Base-by-base conservation (phyloP, 31 red algal genomes). In the Porphyra umbilicalis region DNA sequence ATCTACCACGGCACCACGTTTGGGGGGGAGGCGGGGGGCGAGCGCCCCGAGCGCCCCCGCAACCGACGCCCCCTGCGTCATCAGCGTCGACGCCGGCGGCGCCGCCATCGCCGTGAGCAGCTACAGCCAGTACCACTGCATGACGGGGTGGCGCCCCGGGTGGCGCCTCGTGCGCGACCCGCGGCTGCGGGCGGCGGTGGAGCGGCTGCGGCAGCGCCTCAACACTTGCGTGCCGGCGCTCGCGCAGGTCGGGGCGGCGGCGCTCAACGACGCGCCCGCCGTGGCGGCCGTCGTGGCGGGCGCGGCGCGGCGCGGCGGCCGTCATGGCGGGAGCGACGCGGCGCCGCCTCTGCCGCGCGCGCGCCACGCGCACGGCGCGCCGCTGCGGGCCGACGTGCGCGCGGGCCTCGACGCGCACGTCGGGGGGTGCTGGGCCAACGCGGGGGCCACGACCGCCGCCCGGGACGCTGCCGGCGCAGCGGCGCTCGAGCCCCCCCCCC, bases 1-100 rank as follows among this genome's bases (percentile, higher is more conserved):
- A 88, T 88, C 76, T 93, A 93, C 75, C 90, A 93, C 67, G 85
- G 90, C 32, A 88, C 88, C 32, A 39, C 81, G 25, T 81, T 35
- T 46, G 80, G 77, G 6, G 40, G 39, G 16, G 33, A 76, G 13
- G 39, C 20, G 2, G 37, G 79, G 4, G 77, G 76, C 14, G 86
- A 29, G 31, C 75, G 34, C 42, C n/a, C n/a, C n/a, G n/a, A n/a
- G n/a, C n/a, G n/a, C n/a, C n/a, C n/a, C n/a, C n/a, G n/a, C n/a
- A n/a, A n/a, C n/a, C n/a, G 57, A 71, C 57, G 57, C 57, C 0
- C 25, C 57, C 6, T 71, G 57, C 16, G 57, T 71, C 25, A 18
- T 71, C 4, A 29, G 57, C 6, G 57, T 85, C 31, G 32, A 36
- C 39, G 15, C 79, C 25, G 18, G 35, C 4, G 18, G 83, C 8